Evolutionary conservation across 1,284 basidiomycete genomes (phyloP), one percentile per base, ranked within the genome.

Genomic region (Rhodotorula sp.): DNA sequence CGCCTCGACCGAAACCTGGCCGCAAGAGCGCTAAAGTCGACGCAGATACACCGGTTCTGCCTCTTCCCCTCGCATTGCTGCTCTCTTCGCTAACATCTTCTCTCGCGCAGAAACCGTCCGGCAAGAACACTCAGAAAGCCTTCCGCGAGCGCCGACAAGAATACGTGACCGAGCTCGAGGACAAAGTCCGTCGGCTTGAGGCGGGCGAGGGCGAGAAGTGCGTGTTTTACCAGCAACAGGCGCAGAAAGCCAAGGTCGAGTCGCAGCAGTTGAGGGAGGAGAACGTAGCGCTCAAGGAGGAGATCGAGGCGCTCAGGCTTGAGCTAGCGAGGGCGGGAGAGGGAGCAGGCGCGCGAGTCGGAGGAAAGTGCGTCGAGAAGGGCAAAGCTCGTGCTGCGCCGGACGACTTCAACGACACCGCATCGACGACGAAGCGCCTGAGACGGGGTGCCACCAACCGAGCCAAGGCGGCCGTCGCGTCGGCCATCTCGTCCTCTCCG

Each of bases 1-100:
- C 77, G 22, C 72, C 76, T 3, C 64, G 77, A 20, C 72, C 75
- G 11, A 78, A 78, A 70, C 77, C 77, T 0, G 76, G 76, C 6
- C 59, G 76, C 39, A 77, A 77, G 62, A 72, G 70, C 58, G 62
- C 65, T 20, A 69, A 72, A 48, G 24, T 30, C 19, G 49, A 56
- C 1, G 56, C 61, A 0, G 34, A 54, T 10, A 24, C 52, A 5
- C 47, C 59, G 3, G 58, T 64, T 49, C 48, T 44, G 20, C 15
- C 15, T 36, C 22, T 56, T 19, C 24, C 29, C n/a, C 36, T 22
- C 34, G n/a, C 9, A 20, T 27, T 11, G n/a, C 54, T 44, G 22
- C 27, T 47, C 34, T 19, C 11, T 17, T 8, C 17, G 29, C 2
- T n/a, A 19, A n/a, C 3, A 19, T n/a, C 30, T 54, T 15, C 17